Base-by-base conservation (phyloP, 192 early-diverging fungal genomes). In the Haplosporangium gracile region DNA sequence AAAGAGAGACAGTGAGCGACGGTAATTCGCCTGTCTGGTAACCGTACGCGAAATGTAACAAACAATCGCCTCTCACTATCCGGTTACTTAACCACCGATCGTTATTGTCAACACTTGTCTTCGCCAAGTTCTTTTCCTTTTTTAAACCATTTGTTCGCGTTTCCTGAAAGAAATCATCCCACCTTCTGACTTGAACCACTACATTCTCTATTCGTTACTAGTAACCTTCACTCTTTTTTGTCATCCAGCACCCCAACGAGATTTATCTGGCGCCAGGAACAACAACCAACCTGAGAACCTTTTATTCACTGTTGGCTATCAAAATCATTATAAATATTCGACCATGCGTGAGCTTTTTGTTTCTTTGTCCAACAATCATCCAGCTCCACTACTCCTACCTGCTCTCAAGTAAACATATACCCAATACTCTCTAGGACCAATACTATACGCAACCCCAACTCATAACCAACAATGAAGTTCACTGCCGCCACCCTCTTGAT, bases 391-490 rank as follows among this genome's bases (percentile, higher is more conserved):
- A 11, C 71, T 49, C 24, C 11, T 72, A 3, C 11, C 38, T 11
- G 42, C 16, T 11, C 15, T 43, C 38, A 29, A 60, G 43, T 2
- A n/a, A 60, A 60, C n/a, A 9, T 24, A 49, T 9, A 13, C n/a
- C 2, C 32, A 49, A 7, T 13, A 49, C 24, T 32, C 29, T 20
- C 42, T 36, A 20, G 68, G 10, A 43, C 42, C 42, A 43, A 8
- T 10, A 11, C 34, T 45, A 43, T 36, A 20, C 69, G 26, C 68
- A 49, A 32, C 15, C 13, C 45, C n/a, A 34, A 3, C 42, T 29
- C 9, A 49, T 51, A 79, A 80, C 55, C 39, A 79, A 74, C 55
- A 79, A 80, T 80, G 78, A 80, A 80, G 71, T 73, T 80, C 71
- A 39, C 40, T 2, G 24, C 78, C 40, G 72, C 40, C 13, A 65